phyloP scores from a whole-genome alignment of 2,329 filamentous ascomycete species.

The Conoideocrella luteorostrata region DNA sequence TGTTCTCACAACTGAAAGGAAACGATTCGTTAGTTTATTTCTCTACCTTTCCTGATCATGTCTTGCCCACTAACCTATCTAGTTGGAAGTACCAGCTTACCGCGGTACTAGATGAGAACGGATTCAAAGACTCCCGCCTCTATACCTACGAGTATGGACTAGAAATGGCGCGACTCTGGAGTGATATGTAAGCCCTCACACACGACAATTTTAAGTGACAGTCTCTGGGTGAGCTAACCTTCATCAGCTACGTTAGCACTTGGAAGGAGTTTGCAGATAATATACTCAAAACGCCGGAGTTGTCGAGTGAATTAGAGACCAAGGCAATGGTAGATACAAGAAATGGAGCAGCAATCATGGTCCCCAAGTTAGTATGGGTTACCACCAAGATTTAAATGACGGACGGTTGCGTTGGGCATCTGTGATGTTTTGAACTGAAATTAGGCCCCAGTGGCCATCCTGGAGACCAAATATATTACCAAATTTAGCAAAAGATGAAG shows the following conservation, averaged over 20 bases:
- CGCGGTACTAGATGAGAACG: not conserved
- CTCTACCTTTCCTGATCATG: too few relatives aligned
- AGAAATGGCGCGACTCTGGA: conserved; percentile 6
- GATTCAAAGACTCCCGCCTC: not conserved
- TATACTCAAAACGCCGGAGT: conserved; percentile 4
- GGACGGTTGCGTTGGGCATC: too few relatives aligned
- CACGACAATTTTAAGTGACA: too few relatives aligned
- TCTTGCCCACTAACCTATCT: too few relatives aligned
- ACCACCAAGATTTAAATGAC: not conserved
- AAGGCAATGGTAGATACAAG: conserved; percentile 6
- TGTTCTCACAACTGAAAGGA: not conserved
- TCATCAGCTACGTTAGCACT: conserved; percentile 6
- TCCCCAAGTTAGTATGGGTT: conserved; percentile 7
- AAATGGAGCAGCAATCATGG: conserved; percentile 6
- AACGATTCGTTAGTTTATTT: not conserved
- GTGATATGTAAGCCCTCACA: conserved; percentile 6
- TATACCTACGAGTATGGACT: conserved; percentile 3
- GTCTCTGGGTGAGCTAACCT: not conserved
- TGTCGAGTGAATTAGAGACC: conserved; percentile 2
- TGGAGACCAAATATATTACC: too few relatives aligned
- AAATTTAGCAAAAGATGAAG: too few relatives aligned
- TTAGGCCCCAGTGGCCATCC: too few relatives aligned
- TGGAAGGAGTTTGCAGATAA: conserved; percentile 7
- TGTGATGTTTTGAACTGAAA: too few relatives aligned
- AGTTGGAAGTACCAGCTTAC: not conserved